Conservation (phyloP, 306 rosid genomes). For the Prunus fruticosa region DNA sequence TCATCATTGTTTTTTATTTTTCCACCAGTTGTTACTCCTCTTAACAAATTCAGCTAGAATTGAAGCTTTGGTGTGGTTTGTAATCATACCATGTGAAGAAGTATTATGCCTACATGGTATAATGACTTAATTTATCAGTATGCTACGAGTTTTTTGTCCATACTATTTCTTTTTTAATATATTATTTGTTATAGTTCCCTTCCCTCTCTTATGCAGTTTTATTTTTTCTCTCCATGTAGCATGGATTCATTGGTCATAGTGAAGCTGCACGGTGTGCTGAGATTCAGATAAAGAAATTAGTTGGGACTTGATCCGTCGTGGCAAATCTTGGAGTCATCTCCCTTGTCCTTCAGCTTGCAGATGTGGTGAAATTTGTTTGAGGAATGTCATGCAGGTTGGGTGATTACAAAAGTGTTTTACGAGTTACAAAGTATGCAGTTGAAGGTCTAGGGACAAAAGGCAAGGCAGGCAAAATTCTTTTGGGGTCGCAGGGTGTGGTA, state of each 20-base stretch:
- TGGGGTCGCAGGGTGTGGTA: too few species aligned
- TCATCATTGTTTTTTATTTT: background rate
- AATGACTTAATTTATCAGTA: background rate
- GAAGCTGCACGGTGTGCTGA: constrained; percentile 52
- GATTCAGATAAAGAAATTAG: constrained; percentile 58
- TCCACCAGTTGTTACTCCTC: background rate
- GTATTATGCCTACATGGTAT: background rate
- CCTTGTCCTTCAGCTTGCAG: background rate
- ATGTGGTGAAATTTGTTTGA: background rate
- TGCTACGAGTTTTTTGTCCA: background rate
- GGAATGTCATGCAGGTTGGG: background rate
- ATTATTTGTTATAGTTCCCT: background rate
- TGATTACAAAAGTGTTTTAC: background rate
- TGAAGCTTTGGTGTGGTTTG: background rate
- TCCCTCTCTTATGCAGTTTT: background rate
- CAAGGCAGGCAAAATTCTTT: too few species aligned
- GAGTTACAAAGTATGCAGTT: too few species aligned
- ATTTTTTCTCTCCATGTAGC: constrained; percentile 33
- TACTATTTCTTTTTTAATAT: background rate
- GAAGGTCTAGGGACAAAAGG: too few species aligned
- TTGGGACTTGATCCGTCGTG: constrained; percentile 53
- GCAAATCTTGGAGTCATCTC: constrained; percentile 68
- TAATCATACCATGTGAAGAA: background rate
- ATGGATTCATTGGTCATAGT: constrained; percentile 58
- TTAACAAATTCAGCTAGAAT: background rate